Percentiles rank a stretch among this genome's conserved stretches.
These are phyloP conservation scores for Lichtheimia corymbifera DNA, from an alignment of 371 early-diverging fungal species.

Conservation along the genomic window DNA sequence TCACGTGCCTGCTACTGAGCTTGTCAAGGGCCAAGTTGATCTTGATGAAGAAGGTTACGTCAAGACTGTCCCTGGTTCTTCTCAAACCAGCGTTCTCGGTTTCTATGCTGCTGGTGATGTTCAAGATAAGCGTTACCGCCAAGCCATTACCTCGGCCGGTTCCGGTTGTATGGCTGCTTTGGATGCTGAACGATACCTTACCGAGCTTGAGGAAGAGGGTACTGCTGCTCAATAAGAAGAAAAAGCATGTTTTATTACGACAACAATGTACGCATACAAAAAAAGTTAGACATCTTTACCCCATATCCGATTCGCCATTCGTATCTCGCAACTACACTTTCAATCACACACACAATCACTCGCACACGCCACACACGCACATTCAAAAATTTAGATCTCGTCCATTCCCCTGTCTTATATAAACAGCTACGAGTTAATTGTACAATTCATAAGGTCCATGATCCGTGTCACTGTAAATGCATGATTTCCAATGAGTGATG, in stretches of 20 bases:
- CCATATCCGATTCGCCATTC: neutral
- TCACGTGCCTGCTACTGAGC: constrained; percentile 89
- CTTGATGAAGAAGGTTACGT: constrained; percentile 92
- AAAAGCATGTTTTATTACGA: neutral
- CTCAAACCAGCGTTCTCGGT: constrained; percentile 86
- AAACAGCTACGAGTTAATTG: constrained; percentile 2
- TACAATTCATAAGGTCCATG: neutral
- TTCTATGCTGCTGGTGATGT: constrained; percentile 99
- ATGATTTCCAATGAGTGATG: no score
- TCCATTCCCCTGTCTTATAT: neutral
- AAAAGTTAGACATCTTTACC: neutral
- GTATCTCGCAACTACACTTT: neutral
- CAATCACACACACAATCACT: neutral
- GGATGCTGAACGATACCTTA: constrained; percentile 84
- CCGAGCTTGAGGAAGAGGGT: constrained; percentile 53
- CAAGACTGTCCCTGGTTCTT: constrained; percentile 77
- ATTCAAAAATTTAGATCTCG: no score
- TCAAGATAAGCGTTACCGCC: constrained; percentile 94
- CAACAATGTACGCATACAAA: neutral
- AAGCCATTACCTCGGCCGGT: constrained; percentile 72
- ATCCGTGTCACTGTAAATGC: neutral
- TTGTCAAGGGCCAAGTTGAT: constrained; percentile 76
- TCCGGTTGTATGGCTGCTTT: constrained; percentile 96
- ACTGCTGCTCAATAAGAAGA: no score
- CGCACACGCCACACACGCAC: neutral